Evolutionary conservation across 1,284 basidiomycete species (phyloP).

Genomic region (Pascua guehoae): DNA sequence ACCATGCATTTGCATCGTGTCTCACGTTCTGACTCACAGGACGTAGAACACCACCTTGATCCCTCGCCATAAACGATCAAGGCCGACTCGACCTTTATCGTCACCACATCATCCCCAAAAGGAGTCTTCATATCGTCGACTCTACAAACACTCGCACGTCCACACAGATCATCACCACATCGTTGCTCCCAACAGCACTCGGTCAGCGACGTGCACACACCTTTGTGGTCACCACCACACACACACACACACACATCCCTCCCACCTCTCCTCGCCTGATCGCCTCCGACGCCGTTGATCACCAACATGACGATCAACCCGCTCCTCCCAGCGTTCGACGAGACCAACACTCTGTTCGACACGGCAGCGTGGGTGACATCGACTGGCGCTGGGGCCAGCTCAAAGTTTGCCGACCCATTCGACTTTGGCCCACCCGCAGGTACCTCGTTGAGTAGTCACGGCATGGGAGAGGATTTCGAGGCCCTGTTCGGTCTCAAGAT

Average conservation of each 20-base stretch:
- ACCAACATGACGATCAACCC: neutral
- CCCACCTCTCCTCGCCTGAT: neutral
- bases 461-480: slow-evolving; percentile 3
- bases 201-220: too few relatives aligned
- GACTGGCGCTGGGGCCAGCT: neutral
- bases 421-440: slow-evolving; percentile 2
- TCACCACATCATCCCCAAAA: too few relatives aligned
- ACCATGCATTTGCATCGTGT: too few relatives aligned
- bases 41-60: too few relatives aligned
- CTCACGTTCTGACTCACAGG: too few relatives aligned
- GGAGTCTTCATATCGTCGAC: too few relatives aligned
- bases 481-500: slow-evolving; percentile 9
- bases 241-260: neutral
- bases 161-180: neutral
- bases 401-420: slow-evolving; percentile 6
- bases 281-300: neutral
- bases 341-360: slow-evolving; percentile 1
- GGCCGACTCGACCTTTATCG: too few relatives aligned
- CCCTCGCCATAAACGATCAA: too few relatives aligned
- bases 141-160: neutral
- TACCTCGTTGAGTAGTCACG: neutral
- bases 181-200: too few relatives aligned
- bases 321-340: slow-evolving; percentile 11
- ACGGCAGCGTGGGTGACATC: slow-evolving; percentile 11
- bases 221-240: neutral